Conservation (phyloP, 106 monocot genomes). For the Triglochin maritima region DNA sequence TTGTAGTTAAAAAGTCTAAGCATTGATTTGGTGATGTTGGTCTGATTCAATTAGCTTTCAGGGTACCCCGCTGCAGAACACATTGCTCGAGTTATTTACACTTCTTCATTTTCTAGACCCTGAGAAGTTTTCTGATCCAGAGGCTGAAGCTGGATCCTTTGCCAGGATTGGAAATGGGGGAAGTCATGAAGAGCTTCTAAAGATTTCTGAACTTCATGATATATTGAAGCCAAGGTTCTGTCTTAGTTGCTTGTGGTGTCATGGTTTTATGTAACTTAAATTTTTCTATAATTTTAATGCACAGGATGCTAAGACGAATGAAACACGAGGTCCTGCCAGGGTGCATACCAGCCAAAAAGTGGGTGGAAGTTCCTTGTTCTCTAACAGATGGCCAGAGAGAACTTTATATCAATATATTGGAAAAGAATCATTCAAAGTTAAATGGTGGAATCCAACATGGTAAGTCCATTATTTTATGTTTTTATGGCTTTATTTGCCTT, state of each 20-base stretch:
- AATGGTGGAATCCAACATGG: slow-evolving; percentile 27
- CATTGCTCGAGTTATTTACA: slow-evolving; percentile 38
- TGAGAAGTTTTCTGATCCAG: slow-evolving; percentile 35
- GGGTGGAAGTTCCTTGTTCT: slow-evolving; percentile 54
- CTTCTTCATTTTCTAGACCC: slow-evolving; percentile 54
- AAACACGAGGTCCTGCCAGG: slow-evolving; percentile 33
- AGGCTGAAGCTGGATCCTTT: slow-evolving; percentile 30
- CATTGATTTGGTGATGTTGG: neutral
- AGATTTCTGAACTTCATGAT: slow-evolving; percentile 40
- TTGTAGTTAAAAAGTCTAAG: too few relatives aligned
- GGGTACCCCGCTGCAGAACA: slow-evolving; percentile 54
- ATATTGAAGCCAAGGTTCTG: slow-evolving; percentile 35
- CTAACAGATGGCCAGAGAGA: slow-evolving; percentile 34
- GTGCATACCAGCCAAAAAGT: slow-evolving; percentile 34
- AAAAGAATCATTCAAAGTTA: slow-evolving; percentile 38
- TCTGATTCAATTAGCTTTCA: slow-evolving; percentile 7
- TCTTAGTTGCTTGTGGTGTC: neutral
- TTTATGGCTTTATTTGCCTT: slow-evolving; percentile 1
- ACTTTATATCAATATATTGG: slow-evolving; percentile 46
- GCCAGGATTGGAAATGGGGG: neutral
- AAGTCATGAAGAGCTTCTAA: slow-evolving; percentile 3
- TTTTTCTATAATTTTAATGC: too few relatives aligned
- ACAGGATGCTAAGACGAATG: slow-evolving; percentile 47
- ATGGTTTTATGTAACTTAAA: too few relatives aligned
- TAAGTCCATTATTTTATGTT: slow-evolving; percentile 3